Base-by-base conservation (phyloP, 345 rosid species). In the Sisymbrium irio region DNA sequence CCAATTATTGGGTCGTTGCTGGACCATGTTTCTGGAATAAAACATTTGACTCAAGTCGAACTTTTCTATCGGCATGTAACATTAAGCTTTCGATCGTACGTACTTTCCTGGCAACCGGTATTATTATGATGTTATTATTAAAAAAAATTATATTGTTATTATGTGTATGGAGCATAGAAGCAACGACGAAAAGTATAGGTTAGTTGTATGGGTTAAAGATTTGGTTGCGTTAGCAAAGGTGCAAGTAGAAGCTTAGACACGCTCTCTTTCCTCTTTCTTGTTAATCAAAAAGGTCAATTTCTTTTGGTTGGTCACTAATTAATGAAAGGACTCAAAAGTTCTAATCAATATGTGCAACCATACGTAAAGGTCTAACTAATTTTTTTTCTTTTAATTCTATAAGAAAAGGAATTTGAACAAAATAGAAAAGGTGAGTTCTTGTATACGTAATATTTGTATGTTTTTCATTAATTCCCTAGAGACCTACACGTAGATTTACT, bases 281-380 rank as follows among this genome's bases (percentile, higher is more conserved):
- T 44, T 7, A 56, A 65, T 65, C 7, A 72, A 53, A 50, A 67
- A 67, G 67, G 62, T 74, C 78, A 19, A 49, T 67, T 50, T 75
- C 46, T 75, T 61, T 61, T 69, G 74, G 79, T 68, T 76, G 74
- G 74, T 76, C 70, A 76, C 69, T 51, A 69, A 53, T 53, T 35
- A 69, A 68, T 68, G 74, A 41, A 15, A 17, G 22, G 49, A 58
- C 36, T 67, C 68, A 49, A 44, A 62, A 37, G 15, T 39, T 61
- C 20, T 62, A 53, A 75, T 75, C 74, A 53, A 44, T 51, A 67
- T 50, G 30, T 68, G 57, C 39, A 75, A 75, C 79, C 57, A 61
- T 61, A 75, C 49, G 55, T 32, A 60, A 7, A 20, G 7, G 27
- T 45, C 58, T 18, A 55, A 4, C 64, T 20, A 13, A 14, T 13